phyloP scores from a whole-genome alignment of 495 filamentous ascomycete species.

The Evansstolkia leycettana region DNA sequence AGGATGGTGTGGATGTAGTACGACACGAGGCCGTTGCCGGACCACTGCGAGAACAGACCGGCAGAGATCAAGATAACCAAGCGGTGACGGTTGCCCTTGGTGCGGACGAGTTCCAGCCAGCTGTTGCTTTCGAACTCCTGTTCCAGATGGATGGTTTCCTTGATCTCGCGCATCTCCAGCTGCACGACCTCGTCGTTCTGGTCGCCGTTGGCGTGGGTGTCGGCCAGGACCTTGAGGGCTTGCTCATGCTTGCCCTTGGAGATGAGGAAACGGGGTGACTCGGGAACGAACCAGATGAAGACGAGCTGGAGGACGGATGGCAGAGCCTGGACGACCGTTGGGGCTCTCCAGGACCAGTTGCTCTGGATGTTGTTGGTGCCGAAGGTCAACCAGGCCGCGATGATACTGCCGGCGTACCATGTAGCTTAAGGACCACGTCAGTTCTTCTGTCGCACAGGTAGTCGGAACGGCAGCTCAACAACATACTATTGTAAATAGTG shows the following conservation, averaged over 20 bases:
- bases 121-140: constrained; percentile 20
- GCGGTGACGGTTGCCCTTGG: constrained; percentile 57
- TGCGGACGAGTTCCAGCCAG: constrained; percentile 48
- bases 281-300: constrained; percentile 36
- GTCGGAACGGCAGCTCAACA: constrained; percentile 24
- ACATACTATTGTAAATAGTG: constrained; percentile 54
- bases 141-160: constrained; percentile 20
- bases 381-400: constrained; percentile 21
- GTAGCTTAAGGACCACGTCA: constrained; percentile 16
- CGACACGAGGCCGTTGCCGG: constrained; percentile 54
- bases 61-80: constrained; percentile 43
- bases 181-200: constrained; percentile 14
- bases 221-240: constrained; percentile 22
- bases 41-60: constrained; percentile 51
- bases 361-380: constrained; percentile 26
- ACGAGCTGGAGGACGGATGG: constrained; percentile 32
- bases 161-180: constrained; percentile 23
- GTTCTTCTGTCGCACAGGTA: neutral
- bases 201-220: constrained; percentile 23
- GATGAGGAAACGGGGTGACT: constrained; percentile 30
- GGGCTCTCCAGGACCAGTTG: constrained; percentile 38
- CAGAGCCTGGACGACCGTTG: constrained; percentile 34
- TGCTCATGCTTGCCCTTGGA: constrained; percentile 25
- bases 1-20: constrained; percentile 49
- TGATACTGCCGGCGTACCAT: constrained; percentile 28